Conservation (phyloP, 108 stramenopile genomes). For the Nannochloropsis oceanica region DNA sequence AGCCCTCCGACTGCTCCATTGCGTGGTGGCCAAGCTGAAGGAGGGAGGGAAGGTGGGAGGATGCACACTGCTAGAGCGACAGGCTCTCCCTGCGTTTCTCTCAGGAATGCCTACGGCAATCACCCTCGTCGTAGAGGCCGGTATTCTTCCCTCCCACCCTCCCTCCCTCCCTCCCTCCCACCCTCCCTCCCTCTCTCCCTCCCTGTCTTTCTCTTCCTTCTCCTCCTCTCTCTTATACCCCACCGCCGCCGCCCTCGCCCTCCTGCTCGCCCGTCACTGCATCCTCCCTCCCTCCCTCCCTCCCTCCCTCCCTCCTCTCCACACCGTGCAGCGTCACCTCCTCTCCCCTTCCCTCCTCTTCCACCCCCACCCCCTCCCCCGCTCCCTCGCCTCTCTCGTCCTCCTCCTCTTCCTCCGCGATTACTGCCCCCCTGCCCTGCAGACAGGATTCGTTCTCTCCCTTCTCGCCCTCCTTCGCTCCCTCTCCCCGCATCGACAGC, state of each 20-base stretch:
- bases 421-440: neutral
- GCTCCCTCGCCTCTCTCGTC: neutral
- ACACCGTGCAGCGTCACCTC: neutral
- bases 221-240: neutral
- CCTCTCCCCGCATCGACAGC: neutral
- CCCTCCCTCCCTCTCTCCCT: too few relatives aligned
- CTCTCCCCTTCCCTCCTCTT: neutral
- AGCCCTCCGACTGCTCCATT: neutral
- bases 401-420: neutral
- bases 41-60: neutral
- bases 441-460: neutral
- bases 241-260: neutral
- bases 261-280: neutral
- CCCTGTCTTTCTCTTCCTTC: too few relatives aligned
- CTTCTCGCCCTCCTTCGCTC: neutral
- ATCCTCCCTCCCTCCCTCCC: neutral
- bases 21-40: neutral
- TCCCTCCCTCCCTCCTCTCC: neutral
- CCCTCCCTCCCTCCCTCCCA: neutral
- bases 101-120: too few relatives aligned
- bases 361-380: neutral
- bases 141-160: neutral
- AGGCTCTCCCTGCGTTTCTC: too few relatives aligned
- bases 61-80: too few relatives aligned
- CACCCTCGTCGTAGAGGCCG: neutral